Evolutionary conservation across 176 grass and related monocot species (phyloP).

Genomic region (Bonia amplexicaulis): DNA sequence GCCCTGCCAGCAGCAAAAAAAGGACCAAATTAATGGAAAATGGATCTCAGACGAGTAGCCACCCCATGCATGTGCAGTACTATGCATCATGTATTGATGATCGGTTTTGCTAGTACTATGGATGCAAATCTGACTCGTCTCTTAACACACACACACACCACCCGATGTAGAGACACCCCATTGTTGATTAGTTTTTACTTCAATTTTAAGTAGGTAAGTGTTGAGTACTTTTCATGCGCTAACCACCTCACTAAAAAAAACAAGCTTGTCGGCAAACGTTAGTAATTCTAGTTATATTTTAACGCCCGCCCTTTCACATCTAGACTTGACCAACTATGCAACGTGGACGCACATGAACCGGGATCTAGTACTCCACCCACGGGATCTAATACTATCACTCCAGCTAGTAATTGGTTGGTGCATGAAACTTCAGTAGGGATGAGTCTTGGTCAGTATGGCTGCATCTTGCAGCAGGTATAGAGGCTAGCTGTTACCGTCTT

Average conservation of each 20-base stretch:
- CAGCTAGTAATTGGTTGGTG: not conserved
- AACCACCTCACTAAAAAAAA: not conserved
- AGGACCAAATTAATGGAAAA: slow-evolving; percentile 7
- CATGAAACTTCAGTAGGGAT: not conserved
- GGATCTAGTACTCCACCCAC: not conserved
- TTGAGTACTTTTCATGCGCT: not conserved
- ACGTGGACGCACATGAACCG: not conserved
- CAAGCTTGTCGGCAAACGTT: not conserved
- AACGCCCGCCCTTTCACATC: not conserved
- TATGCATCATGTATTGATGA: no score
- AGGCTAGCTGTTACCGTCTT: not conserved
- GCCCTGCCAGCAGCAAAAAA: slow-evolving; percentile 9
- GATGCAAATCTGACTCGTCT: no score
- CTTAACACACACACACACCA: no score
- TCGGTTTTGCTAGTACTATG: no score
- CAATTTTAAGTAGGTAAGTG: no score
- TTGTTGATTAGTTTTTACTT: no score
- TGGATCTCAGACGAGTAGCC: not conserved
- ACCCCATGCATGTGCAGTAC: no score
- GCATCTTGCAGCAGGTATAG: not conserved
- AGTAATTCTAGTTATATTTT: not conserved
- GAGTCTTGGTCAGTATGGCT: not conserved
- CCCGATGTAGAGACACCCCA: no score
- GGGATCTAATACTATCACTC: not conserved
- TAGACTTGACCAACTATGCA: not conserved